These are phyloP conservation scores for Huntiella bhutanensis DNA, from an alignment of 2,329 filamentous ascomycete genomes.

Conservation along the genomic window DNA sequence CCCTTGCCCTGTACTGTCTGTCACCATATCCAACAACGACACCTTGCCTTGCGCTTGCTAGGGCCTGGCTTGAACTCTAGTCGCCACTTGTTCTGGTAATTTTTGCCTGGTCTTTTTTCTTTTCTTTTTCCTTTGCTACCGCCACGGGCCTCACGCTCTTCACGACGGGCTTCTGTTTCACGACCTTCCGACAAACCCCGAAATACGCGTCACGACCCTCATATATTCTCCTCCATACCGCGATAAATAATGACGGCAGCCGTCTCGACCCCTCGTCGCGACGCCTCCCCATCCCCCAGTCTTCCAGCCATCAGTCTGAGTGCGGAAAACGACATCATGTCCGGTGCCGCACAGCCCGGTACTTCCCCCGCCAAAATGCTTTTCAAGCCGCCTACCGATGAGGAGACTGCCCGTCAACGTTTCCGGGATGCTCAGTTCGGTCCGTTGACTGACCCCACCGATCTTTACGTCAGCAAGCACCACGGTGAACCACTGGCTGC, in stretches of 20 bases:
- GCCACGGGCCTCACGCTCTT: not conserved
- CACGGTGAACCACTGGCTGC: slow-evolving; percentile 61
- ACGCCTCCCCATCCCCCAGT: slow-evolving; percentile 8
- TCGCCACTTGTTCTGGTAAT: not conserved
- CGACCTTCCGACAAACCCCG: no score
- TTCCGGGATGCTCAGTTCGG: slow-evolving; percentile 81
- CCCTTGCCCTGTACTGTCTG: no score
- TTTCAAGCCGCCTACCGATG: slow-evolving; percentile 73
- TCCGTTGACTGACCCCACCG: slow-evolving; percentile 58
- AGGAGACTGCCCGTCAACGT: slow-evolving; percentile 57
- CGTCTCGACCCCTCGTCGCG: slow-evolving; percentile 3
- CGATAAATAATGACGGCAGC: not conserved
- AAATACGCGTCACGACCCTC: no score
- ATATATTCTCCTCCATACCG: no score
- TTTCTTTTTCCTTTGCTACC: not conserved
- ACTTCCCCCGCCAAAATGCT: slow-evolving; percentile 45
- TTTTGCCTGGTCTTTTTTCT: not conserved
- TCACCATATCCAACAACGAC: no score
- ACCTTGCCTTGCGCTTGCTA: not conserved
- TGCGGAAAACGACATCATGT: slow-evolving; percentile 1
- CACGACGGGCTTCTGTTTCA: no score
- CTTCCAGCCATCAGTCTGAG: slow-evolving; percentile 10
- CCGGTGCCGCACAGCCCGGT: not conserved
- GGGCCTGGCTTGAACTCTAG: not conserved
- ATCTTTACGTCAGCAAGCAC: slow-evolving; percentile 80